These are phyloP conservation scores for Neonectria punicea DNA, from an alignment of 2,329 filamentous ascomycete genomes.

Conservation along the genomic window DNA sequence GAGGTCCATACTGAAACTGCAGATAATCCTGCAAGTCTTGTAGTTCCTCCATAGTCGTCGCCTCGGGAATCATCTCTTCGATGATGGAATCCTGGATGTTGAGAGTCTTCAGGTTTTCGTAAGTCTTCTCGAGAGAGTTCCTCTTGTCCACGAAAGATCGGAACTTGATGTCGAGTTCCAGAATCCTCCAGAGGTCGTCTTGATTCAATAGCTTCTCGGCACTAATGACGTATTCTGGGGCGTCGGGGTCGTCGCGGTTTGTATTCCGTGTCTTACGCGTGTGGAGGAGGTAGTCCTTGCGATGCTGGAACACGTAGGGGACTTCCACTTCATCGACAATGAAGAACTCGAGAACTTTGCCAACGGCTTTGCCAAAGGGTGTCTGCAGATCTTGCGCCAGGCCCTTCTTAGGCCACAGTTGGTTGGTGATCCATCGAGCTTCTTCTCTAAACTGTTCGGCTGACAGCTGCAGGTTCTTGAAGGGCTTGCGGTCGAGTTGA, in stretches of 20 bases:
- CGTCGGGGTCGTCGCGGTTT: constrained; percentile 73
- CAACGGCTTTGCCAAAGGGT: constrained; percentile 88
- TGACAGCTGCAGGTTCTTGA: constrained; percentile 82
- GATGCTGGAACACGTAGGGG: constrained; percentile 97
- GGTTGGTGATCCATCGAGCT: constrained; percentile 88
- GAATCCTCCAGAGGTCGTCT: constrained; percentile 93
- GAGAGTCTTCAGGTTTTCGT: constrained; percentile 74
- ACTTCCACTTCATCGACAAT: constrained; percentile 95
- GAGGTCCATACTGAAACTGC: constrained; percentile 89
- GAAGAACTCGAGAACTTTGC: constrained; percentile 94
- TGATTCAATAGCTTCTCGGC: constrained; percentile 92
- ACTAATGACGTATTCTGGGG: constrained; percentile 76
- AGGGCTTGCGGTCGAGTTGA: constrained; percentile 89
- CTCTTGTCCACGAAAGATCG: constrained; percentile 92
- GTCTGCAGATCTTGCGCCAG: constrained; percentile 76
- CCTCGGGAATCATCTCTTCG: constrained; percentile 82
- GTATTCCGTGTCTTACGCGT: constrained; percentile 75
- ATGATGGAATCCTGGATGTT: constrained; percentile 78
- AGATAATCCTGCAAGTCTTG: constrained; percentile 97
- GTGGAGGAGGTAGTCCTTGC: constrained; percentile 97
- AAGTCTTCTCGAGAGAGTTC: constrained; percentile 83
- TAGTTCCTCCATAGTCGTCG: constrained; percentile 90
- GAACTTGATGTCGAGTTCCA: constrained; percentile 96
- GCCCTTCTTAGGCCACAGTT: constrained; percentile 89
- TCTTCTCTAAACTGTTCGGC: constrained; percentile 92